A percentile compares a stretch with the other conserved stretches of the same genome.
phyloP scores from a whole-genome alignment of 306 rosid species.

The Coriaria nepalensis region DNA sequence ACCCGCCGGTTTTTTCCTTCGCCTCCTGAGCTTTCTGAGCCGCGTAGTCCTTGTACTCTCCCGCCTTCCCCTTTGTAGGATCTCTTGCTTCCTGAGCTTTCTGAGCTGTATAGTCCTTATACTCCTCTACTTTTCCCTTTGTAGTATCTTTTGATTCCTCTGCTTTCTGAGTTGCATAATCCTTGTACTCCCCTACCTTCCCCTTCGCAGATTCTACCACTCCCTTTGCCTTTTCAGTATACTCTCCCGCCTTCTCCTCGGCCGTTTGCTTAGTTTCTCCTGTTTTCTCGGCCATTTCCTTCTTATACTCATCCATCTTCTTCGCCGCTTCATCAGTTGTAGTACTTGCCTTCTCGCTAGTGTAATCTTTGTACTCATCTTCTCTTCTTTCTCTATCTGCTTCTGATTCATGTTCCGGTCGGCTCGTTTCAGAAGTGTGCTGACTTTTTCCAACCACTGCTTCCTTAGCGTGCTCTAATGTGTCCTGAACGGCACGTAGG shows the following conservation, averaged over 20 bases:
- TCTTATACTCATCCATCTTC: slow-evolving; percentile 1
- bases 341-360: slow-evolving; percentile 8
- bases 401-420: background rate
- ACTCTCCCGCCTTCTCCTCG: slow-evolving; percentile 4
- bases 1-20: background rate
- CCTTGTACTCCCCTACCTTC: slow-evolving; percentile 2
- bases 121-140: slow-evolving; percentile 2
- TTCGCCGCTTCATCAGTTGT: slow-evolving; percentile 8
- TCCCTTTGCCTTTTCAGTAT: background rate
- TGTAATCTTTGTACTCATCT: slow-evolving; percentile 18
- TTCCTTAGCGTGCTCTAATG: slow-evolving; percentile 50
- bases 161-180: background rate
- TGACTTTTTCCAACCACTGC: slow-evolving; percentile 50
- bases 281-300: background rate
- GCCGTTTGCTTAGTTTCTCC: no score
- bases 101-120: background rate
- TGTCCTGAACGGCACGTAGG: slow-evolving; percentile 36
- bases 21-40: background rate
- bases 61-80: slow-evolving; percentile 1
- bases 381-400: slow-evolving; percentile 2
- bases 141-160: slow-evolving; percentile 2
- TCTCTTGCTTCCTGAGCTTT: slow-evolving; percentile 2
- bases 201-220: background rate
- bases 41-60: background rate
- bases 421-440: background rate